phyloP scores from a whole-genome alignment of 495 filamentous ascomycete species.

The Tetracladium marchalianum region DNA sequence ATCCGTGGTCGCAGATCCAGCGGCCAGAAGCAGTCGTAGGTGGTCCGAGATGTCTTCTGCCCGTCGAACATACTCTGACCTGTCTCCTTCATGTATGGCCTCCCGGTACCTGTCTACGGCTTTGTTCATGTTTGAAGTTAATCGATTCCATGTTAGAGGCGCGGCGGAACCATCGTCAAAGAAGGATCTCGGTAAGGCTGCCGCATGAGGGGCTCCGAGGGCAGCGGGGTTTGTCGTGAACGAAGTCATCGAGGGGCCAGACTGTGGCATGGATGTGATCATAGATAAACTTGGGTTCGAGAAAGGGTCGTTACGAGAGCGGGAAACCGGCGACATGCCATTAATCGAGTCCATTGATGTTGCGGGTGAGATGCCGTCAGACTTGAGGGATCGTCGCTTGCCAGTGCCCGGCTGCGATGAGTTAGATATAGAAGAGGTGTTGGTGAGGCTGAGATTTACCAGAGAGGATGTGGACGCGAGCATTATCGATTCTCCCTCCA shows the following conservation, averaged over 20 bases:
- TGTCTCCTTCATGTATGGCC: conserved; percentile 65
- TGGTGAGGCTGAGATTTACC: conserved; percentile 26
- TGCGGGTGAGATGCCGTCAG: conserved; percentile 75
- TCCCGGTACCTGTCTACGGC: conserved; percentile 82
- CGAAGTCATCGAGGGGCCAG: conserved; percentile 53
- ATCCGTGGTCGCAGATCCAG: conserved; percentile 92
- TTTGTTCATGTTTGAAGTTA: conserved; percentile 83
- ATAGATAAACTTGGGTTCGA: conserved; percentile 39
- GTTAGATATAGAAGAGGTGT: neutral
- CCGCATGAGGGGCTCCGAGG: conserved; percentile 43
- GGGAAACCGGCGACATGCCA: conserved; percentile 38
- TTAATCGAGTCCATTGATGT: conserved; percentile 86
- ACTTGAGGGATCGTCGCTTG: conserved; percentile 51
- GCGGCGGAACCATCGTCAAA: conserved; percentile 71
- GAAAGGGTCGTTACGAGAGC: conserved; percentile 35
- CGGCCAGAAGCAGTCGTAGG: conserved; percentile 82
- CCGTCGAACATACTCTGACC: conserved; percentile 81
- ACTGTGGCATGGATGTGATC: conserved; percentile 37
- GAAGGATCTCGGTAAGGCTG: conserved; percentile 66
- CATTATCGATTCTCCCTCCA: conserved; percentile 51
- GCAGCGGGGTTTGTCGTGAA: conserved; percentile 47
- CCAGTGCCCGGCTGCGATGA: neutral
- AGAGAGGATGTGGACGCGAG: conserved; percentile 37
- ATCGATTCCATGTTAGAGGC: conserved; percentile 74
- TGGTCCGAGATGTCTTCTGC: conserved; percentile 98